phyloP scores from a whole-genome alignment of 2,329 filamentous ascomycete species.

The Thielaviopsis populi region DNA sequence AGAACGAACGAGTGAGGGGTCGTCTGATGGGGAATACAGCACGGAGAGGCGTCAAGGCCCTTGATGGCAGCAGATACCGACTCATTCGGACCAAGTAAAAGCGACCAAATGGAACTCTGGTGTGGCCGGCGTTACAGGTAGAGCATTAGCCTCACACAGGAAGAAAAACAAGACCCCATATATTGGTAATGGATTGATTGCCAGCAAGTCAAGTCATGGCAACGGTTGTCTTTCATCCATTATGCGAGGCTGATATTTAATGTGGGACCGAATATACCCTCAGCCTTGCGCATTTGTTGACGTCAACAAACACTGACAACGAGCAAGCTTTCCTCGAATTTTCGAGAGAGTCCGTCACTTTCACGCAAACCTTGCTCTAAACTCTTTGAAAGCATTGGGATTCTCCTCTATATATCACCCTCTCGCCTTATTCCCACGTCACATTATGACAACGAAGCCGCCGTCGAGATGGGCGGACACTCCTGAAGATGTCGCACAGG shows the following conservation, averaged over 20 bases:
- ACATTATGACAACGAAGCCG: slow-evolving; percentile 40
- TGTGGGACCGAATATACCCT: not conserved
- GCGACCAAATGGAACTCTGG: not conserved
- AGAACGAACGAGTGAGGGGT: not conserved
- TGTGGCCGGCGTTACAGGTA: not conserved
- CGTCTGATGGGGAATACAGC: not conserved
- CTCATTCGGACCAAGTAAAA: not conserved
- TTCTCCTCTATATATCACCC: not conserved
- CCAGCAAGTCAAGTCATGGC: no score
- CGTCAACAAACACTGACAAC: not conserved
- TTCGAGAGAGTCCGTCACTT: not conserved
- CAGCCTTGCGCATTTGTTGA: slow-evolving; percentile 1
- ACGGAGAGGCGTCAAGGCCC: not conserved
- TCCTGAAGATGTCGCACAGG: slow-evolving; percentile 62
- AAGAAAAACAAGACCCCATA: no score
- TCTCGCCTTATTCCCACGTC: not conserved
- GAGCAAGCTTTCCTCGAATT: not conserved
- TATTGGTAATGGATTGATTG: no score
- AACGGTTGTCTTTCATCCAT: not conserved
- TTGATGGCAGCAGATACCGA: not conserved
- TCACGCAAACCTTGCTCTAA: not conserved
- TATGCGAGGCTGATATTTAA: not conserved
- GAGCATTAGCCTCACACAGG: not conserved
- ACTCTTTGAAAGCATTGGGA: not conserved
- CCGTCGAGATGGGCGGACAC: slow-evolving; percentile 81